These are phyloP conservation scores for Penicillium nucicola DNA, from an alignment of 495 filamentous ascomycete species.

Conservation along the genomic window DNA sequence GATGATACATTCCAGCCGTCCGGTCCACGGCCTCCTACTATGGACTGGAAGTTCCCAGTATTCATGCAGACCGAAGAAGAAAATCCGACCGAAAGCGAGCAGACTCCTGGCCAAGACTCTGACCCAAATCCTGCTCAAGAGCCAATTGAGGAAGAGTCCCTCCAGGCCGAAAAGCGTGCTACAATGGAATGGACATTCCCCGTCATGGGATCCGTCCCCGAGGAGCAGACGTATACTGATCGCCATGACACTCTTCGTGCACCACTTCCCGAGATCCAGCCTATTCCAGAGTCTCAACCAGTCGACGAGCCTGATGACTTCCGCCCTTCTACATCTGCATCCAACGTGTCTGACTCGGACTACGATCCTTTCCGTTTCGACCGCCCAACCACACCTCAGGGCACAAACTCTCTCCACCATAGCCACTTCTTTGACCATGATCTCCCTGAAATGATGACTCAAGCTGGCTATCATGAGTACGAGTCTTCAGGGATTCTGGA, in stretches of 20 bases:
- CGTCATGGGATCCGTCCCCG: slow-evolving; percentile 28
- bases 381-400: slow-evolving; percentile 30
- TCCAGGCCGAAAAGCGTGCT: slow-evolving; percentile 31
- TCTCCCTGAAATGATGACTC: slow-evolving; percentile 22
- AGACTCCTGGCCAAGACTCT: slow-evolving; percentile 10
- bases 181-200: slow-evolving; percentile 50
- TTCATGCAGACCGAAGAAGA: slow-evolving; percentile 29
- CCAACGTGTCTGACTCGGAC: slow-evolving; percentile 35
- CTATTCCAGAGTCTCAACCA: neutral
- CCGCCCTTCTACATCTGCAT: slow-evolving; percentile 42
- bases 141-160: slow-evolving; percentile 17
- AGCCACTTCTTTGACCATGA: slow-evolving; percentile 19
- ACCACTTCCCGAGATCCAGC: slow-evolving; percentile 16
- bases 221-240: slow-evolving; percentile 16
- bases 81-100: slow-evolving; percentile 13
- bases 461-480: slow-evolving; percentile 18
- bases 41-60: slow-evolving; percentile 49
- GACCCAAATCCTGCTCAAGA: slow-evolving; percentile 6
- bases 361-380: slow-evolving; percentile 49
- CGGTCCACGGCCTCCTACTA: slow-evolving; percentile 45
- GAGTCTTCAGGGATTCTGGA: slow-evolving; percentile 28
- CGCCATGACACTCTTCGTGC: slow-evolving; percentile 39
- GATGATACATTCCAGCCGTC: slow-evolving; percentile 31
- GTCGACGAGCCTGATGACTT: slow-evolving; percentile 27
- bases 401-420: slow-evolving; percentile 5